Evolutionary conservation across 148 eudicot species (phyloP), one percentile per base, ranked within the genome.

Genomic region (Rheum nobile): DNA sequence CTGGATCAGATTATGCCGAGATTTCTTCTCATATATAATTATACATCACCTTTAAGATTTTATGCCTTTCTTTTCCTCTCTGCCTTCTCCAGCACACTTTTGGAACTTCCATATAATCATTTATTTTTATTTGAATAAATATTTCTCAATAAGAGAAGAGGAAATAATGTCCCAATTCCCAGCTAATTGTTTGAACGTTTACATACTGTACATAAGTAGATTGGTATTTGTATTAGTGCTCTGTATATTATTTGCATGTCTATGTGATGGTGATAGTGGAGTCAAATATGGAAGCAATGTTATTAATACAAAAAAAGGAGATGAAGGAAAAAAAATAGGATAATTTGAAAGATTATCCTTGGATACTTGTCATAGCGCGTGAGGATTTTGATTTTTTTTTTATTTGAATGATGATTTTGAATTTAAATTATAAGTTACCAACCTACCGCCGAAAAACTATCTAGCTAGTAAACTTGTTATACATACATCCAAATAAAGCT

Each of bases 71-170:
- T 73, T 75, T 67, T 73, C 46, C 71, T 42, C 73, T 65, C 31
- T 55, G 55, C 22, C 32, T 4, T 74, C 52, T 76, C n/a, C 21
- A 29, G 74, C 73, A 12, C 50, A 44, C 57, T 71, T 73, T 59
- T 74, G 37, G 72, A 61, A 80, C 76, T 75, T 81, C 79, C 77
- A 68, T 70, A 59, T 75, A 42, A 71, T 74, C 6, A 10, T 22
- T 50, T 37, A 41, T 67, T 38, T 4, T 43, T 43, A 12, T 47
- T 47, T 16, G 14, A 47, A 0, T 47, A 69, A 54, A 19, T 2
- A 26, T 16, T 16, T 57, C 26, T 57, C 67, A 26, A 9, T 21
- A 8, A 54, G n/a, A 54, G 5, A 28, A 31, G 8, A 52, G 59
- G 59, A 61, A 29, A 28, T 28, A 31, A 61, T 61, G 13, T 12